A percentile compares a stretch with the other conserved stretches of the same genome.
phyloP scores from a whole-genome alignment of 2,329 filamentous ascomycete species.

The Monilinia laxa region DNA sequence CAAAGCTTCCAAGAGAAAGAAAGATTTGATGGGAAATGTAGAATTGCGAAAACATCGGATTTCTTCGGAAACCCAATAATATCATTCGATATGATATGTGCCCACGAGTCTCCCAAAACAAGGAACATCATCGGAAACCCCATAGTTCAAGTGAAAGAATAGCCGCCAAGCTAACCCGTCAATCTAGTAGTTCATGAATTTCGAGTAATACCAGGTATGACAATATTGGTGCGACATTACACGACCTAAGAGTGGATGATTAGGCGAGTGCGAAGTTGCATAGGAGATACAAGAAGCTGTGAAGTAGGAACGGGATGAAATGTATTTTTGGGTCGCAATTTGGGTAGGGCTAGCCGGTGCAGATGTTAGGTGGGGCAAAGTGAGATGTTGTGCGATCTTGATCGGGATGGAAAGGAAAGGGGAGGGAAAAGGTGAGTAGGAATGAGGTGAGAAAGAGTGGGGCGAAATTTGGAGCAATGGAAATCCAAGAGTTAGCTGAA shows the following conservation, averaged over 20 bases:
- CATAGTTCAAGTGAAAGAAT: not conserved
- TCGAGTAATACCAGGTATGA: not conserved
- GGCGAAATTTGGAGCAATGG: not conserved
- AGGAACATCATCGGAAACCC: not conserved
- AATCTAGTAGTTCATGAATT: not conserved
- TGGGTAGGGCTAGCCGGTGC: not conserved
- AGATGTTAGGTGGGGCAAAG: not conserved
- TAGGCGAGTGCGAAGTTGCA: constrained; percentile 11
- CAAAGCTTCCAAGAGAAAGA: too few relatives aligned
- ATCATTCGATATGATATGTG: not conserved
- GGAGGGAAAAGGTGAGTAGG: not conserved
- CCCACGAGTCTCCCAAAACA: not conserved
- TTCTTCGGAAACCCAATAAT: not conserved
- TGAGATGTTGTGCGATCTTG: not conserved
- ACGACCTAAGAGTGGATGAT: not conserved
- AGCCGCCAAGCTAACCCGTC: not conserved
- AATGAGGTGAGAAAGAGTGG: not conserved
- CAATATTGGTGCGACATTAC: not conserved
- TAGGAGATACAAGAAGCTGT: not conserved
- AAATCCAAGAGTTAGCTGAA: not conserved
- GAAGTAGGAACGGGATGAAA: not conserved
- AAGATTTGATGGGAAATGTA: not conserved
- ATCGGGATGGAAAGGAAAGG: not conserved
- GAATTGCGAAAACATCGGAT: not conserved
- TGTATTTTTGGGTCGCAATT: not conserved